A percentile compares a stretch with the other conserved stretches of the same genome.
Evolutionary conservation across 78 protist species (phyloP).

Genomic region (Pigoraptor vietnamica): DNA sequence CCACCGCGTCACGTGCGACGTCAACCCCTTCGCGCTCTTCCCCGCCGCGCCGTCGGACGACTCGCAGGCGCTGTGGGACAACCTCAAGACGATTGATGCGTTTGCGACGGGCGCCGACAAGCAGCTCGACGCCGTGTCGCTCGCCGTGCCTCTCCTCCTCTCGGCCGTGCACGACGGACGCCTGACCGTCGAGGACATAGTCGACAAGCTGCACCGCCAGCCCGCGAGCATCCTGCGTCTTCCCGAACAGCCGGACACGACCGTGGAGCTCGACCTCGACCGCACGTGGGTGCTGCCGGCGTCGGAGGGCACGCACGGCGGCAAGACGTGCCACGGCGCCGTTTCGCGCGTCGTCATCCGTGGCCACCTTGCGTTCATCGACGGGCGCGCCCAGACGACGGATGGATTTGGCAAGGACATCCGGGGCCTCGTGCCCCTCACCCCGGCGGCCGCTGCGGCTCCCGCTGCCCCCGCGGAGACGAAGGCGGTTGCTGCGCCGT

Average conservation of each 20-base stretch:
- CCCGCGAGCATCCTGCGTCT: constrained; percentile 47
- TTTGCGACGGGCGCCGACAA: constrained; percentile 19
- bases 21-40: constrained; percentile 39
- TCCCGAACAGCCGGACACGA: constrained; percentile 53
- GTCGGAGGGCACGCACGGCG: neutral
- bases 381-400: neutral
- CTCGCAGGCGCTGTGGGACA: constrained; percentile 60
- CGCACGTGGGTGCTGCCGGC: constrained; percentile 38
- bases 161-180: constrained; percentile 53
- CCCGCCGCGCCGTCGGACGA: constrained; percentile 48
- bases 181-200: constrained; percentile 51
- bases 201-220: neutral
- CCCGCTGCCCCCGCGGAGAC: neutral
- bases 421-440: neutral
- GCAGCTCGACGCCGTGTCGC: constrained; percentile 2
- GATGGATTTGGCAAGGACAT: neutral
- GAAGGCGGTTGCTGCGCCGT: neutral
- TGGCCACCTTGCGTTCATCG: neutral
- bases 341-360: neutral
- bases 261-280: constrained; percentile 62
- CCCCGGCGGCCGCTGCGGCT: neutral
- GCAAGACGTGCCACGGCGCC: neutral
- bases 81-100: constrained; percentile 62
- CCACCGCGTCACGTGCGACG: constrained; percentile 64
- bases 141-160: constrained; percentile 58